phyloP scores from a whole-genome alignment of 257 asterid genomes.

The Dorcoceras hygrometricum region DNA sequence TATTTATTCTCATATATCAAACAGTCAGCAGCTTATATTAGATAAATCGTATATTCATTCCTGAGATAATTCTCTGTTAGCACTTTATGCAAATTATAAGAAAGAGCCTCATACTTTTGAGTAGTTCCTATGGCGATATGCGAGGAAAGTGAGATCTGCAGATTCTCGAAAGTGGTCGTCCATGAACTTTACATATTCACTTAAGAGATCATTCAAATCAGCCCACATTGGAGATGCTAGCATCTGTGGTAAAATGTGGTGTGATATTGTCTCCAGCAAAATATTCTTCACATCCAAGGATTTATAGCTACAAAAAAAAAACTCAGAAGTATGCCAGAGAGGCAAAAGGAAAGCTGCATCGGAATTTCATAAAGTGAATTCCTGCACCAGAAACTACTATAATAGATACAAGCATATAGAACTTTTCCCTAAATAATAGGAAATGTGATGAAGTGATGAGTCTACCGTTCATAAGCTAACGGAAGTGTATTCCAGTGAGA shows the following conservation, averaged over 20 bases:
- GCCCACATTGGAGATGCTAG: conserved; percentile 84
- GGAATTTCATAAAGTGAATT: conserved; percentile 4
- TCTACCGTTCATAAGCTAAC: conserved; percentile 79
- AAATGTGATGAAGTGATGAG: conserved; percentile 16
- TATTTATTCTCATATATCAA: conserved; percentile 4
- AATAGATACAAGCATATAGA: conserved; percentile 19
- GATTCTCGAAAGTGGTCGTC: conserved; percentile 92
- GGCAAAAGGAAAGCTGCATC: conserved; percentile 17
- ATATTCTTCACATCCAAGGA: conserved; percentile 95
- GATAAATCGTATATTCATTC: not conserved
- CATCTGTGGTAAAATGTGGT: conserved; percentile 95
- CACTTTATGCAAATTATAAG: conserved; percentile 2
- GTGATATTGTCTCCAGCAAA: conserved; percentile 81
- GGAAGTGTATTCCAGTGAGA: conserved; percentile 90
- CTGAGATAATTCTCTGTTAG: conserved; percentile 1
- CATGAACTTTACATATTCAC: conserved; percentile 79
- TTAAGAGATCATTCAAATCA: conserved; percentile 56
- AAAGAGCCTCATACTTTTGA: conserved; percentile 50
- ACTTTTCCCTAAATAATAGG: not conserved
- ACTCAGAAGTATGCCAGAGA: conserved; percentile 25
- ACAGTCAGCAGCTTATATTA: not conserved
- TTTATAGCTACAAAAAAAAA: conserved; percentile 63
- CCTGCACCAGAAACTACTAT: not conserved
- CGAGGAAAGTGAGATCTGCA: conserved; percentile 93
- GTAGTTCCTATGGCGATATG: conserved; percentile 91